phyloP scores from a whole-genome alignment of 306 rosid species.

The Cotoneaster glaucophyllus region DNA sequence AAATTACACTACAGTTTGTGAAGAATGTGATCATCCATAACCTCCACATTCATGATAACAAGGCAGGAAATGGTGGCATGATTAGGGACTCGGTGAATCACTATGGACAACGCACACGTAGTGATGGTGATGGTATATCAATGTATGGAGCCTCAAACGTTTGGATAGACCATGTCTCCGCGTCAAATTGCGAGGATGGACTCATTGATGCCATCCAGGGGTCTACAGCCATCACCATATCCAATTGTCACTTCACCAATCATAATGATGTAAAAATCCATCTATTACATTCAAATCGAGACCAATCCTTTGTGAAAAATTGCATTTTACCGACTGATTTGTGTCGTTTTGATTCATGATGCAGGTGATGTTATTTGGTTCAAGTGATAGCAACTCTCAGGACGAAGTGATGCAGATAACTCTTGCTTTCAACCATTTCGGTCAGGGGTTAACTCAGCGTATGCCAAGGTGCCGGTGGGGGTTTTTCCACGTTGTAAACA shows the following conservation, averaged over 20 bases:
- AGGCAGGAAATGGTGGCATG: conserved; percentile 34
- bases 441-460: conserved; percentile 57
- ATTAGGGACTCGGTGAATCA: conserved; percentile 46
- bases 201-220: conserved; percentile 65
- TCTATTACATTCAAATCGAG: background rate
- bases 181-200: conserved; percentile 53
- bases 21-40: conserved; percentile 53
- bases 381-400: conserved; percentile 21
- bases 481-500: conserved; percentile 65
- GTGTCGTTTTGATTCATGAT: background rate
- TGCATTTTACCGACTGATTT: no score
- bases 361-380: conserved; percentile 81
- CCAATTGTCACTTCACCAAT: conserved; percentile 60
- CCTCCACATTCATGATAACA: conserved; percentile 41
- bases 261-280: conserved; percentile 50
- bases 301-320: background rate
- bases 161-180: conserved; percentile 79
- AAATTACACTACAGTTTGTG: conserved; percentile 53
- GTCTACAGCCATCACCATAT: conserved; percentile 77
- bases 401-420: conserved; percentile 72
- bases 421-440: conserved; percentile 76
- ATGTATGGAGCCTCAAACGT: conserved; percentile 54
- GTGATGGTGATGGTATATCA: conserved; percentile 85
- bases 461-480: conserved; percentile 78
- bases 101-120: conserved; percentile 39